These are phyloP conservation scores for Pseudoneurospora amorphoporcata DNA, from an alignment of 495 filamentous ascomycete species.

Conservation along the genomic window DNA sequence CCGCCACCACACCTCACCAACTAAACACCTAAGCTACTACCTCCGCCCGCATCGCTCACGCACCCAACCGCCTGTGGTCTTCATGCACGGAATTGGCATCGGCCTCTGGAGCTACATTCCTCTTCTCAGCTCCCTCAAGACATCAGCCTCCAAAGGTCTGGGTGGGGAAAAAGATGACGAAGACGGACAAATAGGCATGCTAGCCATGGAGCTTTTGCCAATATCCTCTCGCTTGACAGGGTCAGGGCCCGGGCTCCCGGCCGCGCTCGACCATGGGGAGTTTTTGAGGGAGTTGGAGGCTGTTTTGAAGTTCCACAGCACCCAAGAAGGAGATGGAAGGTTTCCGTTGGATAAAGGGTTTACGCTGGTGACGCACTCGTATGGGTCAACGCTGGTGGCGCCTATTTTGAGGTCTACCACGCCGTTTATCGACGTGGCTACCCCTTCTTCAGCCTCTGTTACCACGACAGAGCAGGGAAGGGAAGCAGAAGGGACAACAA, in stretches of 20 bases:
- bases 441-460: background rate
- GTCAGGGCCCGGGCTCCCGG: background rate
- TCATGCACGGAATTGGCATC: slow-evolving; percentile 64
- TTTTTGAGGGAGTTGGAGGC: slow-evolving; percentile 41
- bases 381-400: slow-evolving; percentile 51
- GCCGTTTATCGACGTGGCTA: background rate
- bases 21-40: slow-evolving; percentile 50
- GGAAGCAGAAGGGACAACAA: background rate
- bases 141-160: background rate
- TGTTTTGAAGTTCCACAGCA: slow-evolving; percentile 42
- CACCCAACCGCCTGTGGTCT: slow-evolving; percentile 46
- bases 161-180: slow-evolving; percentile 2
- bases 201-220: slow-evolving; percentile 55
- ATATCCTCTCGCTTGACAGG: slow-evolving; percentile 50
- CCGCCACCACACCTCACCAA: slow-evolving; percentile 30
- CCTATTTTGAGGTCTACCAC: slow-evolving; percentile 43
- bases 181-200: slow-evolving; percentile 46
- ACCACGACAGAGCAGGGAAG: background rate
- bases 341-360: slow-evolving; percentile 28
- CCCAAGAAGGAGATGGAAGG: background rate
- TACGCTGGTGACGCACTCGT: slow-evolving; percentile 50
- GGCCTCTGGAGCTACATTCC: slow-evolving; percentile 51
- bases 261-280: slow-evolving; percentile 32
- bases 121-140: slow-evolving; percentile 43
- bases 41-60: slow-evolving; percentile 49